Conservation (phyloP, 768 basidiomycete species). For the Serendipita sp. region DNA sequence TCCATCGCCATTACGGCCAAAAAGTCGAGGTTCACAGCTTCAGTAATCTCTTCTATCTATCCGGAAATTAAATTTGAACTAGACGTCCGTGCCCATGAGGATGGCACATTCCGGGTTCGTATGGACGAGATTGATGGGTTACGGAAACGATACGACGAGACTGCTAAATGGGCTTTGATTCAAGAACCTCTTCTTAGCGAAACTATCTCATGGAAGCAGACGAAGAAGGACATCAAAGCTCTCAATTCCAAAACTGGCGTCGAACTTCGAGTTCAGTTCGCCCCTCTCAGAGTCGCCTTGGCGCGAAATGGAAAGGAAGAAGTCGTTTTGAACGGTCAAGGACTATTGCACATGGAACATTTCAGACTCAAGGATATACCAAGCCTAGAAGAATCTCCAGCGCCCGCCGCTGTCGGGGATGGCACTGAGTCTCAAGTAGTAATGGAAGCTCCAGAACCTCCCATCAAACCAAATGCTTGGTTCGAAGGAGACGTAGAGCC, state of each 20-base stretch:
- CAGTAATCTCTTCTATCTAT: constrained; percentile 67
- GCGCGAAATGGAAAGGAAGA: constrained; percentile 63
- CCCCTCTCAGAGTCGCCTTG: constrained; percentile 62
- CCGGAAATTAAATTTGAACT: constrained; percentile 71
- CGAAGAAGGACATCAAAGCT: constrained; percentile 47
- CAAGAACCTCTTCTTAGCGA: constrained; percentile 50
- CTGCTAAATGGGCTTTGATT: constrained; percentile 75
- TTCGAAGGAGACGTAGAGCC: constrained; percentile 80
- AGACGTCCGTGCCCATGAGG: constrained; percentile 67
- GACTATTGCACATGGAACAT: constrained; percentile 95
- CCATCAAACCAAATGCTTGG: constrained; percentile 32
- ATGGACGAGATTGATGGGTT: constrained; percentile 78
- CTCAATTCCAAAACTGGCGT: constrained; percentile 32
- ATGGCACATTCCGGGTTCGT: constrained; percentile 81
- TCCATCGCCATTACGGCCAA: constrained; percentile 34
- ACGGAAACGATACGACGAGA: constrained; percentile 79
- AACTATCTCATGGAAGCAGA: constrained; percentile 45
- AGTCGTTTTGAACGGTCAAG: constrained; percentile 75
- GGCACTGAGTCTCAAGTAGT: constrained; percentile 14
- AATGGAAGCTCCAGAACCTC: constrained; percentile 11
- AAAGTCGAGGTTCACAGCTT: constrained; percentile 51
- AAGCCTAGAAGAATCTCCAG: constrained; percentile 12
- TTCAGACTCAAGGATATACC: constrained; percentile 51
- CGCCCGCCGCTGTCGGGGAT: constrained; percentile 25
- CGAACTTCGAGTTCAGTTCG: constrained; percentile 53